Percentiles rank a stretch among this genome's conserved stretches.
Evolutionary conservation across 2,329 filamentous ascomycete genomes (phyloP).

Genomic region (Akanthomyces muscarius): DNA sequence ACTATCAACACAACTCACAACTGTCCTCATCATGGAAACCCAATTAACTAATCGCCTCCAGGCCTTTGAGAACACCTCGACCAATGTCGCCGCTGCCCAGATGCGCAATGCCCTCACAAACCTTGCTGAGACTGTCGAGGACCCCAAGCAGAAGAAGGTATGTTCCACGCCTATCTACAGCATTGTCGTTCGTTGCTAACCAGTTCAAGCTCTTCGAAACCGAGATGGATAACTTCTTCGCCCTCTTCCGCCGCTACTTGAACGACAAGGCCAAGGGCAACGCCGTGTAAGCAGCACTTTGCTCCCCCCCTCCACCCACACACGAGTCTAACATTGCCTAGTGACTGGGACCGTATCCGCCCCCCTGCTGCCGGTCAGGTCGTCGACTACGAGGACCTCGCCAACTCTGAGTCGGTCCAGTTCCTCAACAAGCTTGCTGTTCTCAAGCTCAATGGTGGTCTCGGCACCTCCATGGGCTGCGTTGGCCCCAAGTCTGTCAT

Average conservation of each 20-base stretch:
- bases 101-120: slow-evolving; percentile 98
- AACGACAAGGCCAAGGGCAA: slow-evolving; percentile 99
- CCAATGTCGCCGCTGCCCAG: slow-evolving; percentile 94
- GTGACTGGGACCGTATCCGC: slow-evolving; percentile 94
- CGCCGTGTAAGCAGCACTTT: slow-evolving; percentile 57
- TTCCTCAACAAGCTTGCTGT: slow-evolving; percentile 98
- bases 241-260: slow-evolving; percentile 94
- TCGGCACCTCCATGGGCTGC: slow-evolving; percentile 99
- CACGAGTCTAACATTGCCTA: slow-evolving; percentile 35
- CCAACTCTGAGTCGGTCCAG: slow-evolving; percentile 83
- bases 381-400: slow-evolving; percentile 86
- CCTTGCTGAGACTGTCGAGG: slow-evolving; percentile 83
- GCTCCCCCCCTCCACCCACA: background rate
- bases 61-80: slow-evolving; percentile 99
- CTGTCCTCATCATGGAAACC: background rate
- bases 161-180: slow-evolving; percentile 21
- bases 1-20: background rate
- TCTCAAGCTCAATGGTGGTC: slow-evolving; percentile 97
- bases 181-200: slow-evolving; percentile 14
- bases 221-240: slow-evolving; percentile 99
- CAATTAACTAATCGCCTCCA: slow-evolving; percentile 38
- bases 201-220: slow-evolving; percentile 80
- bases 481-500: slow-evolving; percentile 99
- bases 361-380: slow-evolving; percentile 92
- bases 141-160: slow-evolving; percentile 81